Base-by-base conservation (phyloP, 495 filamentous ascomycete genomes). In the Neurospora terricola region DNA sequence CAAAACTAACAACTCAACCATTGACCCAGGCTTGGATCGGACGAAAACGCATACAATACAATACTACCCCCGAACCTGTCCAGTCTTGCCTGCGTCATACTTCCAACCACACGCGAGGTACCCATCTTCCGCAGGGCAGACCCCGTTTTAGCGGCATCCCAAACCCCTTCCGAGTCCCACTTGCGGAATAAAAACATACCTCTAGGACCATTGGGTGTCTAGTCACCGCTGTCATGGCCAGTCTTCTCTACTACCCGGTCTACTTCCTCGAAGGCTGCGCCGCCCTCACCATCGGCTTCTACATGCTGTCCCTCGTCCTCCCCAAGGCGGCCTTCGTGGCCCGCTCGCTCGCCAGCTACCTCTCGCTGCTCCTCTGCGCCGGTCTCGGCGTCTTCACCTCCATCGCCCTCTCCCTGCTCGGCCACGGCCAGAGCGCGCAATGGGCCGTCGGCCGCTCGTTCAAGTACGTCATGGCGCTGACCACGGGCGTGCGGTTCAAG, bases 391-490 rank as follows among this genome's bases (percentile, higher is more conserved):
- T 93, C 70, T 38, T 92, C 70, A 90, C 89, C 27, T 93, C 91
- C 18, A 88, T 94, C 71, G 73, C 88, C 54, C 84, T 99, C 40
- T 90, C 92, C 40, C 78, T 91, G 18, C 78, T 90, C 43, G 94
- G 93, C 69, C 87, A 90, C 75, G 88, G 88, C 72, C 89, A 91
- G 72, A 87, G 93, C 73, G 89, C 92, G 45, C 96, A 98, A 85
- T 97, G 93, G 92, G 89, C 93, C 36, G 90, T 89, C 5, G 96
- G 86, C 27, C 87, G 94, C 73, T 84, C 88, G 75, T 97, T 97
- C 85, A 94, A 95, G 81, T 93, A 87, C 82, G 78, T 88, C 69
- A 96, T 97, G 93, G 85, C 86, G 71, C 79, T 86, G 42, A 86
- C 88, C 27, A 94, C 93, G 21, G 94, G 94, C 69, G 85, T 99